Base-by-base conservation (phyloP, 2,329 filamentous ascomycete genomes). In the Neonectria coccinea region DNA sequence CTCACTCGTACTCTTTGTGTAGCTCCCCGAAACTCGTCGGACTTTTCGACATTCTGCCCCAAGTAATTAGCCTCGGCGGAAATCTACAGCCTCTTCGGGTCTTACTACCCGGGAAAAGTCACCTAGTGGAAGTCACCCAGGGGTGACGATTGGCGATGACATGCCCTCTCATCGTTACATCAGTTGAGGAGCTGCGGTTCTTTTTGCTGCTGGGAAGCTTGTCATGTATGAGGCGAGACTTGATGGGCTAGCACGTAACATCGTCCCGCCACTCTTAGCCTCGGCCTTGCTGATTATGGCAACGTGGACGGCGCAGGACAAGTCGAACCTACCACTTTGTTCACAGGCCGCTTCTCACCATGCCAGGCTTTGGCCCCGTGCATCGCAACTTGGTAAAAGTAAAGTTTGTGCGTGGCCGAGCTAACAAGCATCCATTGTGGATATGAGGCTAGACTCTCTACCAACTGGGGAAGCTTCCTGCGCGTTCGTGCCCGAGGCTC, bases 1-100 rank as follows among this genome's bases (percentile, higher is more conserved):
- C 33, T 42, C 33, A 10, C 9, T 29, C 33, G 50, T 41, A 16
- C 33, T 42, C 51, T 47, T 31, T 27, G 22, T 62, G 33, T 51
- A 12, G 45, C 41, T 36, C 18, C 55, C 63, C 63, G 55, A 65
- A 56, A 59, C 33, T 54, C 56, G 39, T 63, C 59, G 59, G 60
- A 12, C 22, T 48, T 42, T 52, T 27, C 6, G n/a, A 47, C 39
- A 25, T 31, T 22, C n/a, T 22, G 25, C 25, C 29, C 20, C 33
- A 36, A 9, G 33, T 25, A 39, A 6, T 10, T 2, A 53, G n/a
- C 12, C 18, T 36, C 31, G 22, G 10, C 20, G 42, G 5, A 55
- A 48, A 45, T 33, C 41, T 3, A 48, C 25, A 18, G 45, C 41
- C 44, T 39, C n/a, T 12, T 53, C 42, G 48, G 48, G 18, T 25